These are phyloP conservation scores for Aspergillus arachidicola DNA, from an alignment of 2,329 filamentous ascomycete genomes.

Conservation along the genomic window DNA sequence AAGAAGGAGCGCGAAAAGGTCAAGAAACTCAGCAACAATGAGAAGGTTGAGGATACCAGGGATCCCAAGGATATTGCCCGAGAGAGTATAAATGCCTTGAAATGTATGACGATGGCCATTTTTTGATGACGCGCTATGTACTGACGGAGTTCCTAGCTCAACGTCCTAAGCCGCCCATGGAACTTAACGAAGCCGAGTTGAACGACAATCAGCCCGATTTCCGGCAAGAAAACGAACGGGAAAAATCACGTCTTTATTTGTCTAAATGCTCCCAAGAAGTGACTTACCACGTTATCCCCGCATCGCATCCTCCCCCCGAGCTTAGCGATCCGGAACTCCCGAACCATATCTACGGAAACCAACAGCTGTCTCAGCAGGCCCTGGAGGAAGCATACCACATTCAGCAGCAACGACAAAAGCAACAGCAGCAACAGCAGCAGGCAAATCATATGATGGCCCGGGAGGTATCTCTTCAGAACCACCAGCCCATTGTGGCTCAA, in stretches of 20 bases:
- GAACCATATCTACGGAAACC: constrained; percentile 49
- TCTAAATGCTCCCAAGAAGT: constrained; percentile 70
- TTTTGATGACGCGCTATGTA: not conserved
- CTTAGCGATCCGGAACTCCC: constrained; percentile 46
- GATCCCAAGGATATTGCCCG: constrained; percentile 50
- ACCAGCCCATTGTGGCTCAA: constrained; percentile 60
- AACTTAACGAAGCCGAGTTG: constrained; percentile 54
- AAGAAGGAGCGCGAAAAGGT: constrained; percentile 77
- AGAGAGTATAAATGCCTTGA: constrained; percentile 46
- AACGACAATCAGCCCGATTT: constrained; percentile 50
- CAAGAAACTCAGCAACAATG: constrained; percentile 54
- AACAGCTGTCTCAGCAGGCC: constrained; percentile 56
- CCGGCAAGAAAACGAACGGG: constrained; percentile 61
- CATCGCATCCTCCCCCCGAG: constrained; percentile 62
- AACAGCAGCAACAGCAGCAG: constrained; percentile 41
- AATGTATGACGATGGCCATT: constrained; percentile 32
- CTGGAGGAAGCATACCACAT: constrained; percentile 61
- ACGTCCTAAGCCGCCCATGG: constrained; percentile 51
- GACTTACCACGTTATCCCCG: constrained; percentile 68
- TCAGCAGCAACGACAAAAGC: constrained; percentile 58
- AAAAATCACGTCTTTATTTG: constrained; percentile 65
- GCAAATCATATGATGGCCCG: constrained; percentile 49
- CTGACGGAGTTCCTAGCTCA: constrained; percentile 36
- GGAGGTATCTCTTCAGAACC: constrained; percentile 58
- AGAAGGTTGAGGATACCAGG: constrained; percentile 53